Evolutionary conservation across 495 filamentous ascomycete genomes (phyloP), one percentile per base, ranked within the genome.

Genomic region (Hypoxylon trugodes): DNA sequence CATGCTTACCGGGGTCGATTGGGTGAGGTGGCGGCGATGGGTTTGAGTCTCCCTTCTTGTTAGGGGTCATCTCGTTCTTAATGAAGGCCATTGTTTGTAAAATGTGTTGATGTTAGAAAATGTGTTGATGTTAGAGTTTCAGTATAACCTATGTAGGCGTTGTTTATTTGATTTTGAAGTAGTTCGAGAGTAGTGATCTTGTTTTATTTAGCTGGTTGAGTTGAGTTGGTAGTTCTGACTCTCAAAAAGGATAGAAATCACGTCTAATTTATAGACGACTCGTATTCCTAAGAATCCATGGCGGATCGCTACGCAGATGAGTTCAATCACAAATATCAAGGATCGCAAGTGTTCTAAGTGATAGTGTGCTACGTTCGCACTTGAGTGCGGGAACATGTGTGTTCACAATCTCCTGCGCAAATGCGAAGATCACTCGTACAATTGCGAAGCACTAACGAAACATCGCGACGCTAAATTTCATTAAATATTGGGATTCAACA

Each of bases 1-100:
- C 15, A 25, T 43, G 59, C 48, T 0, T 33, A 65, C 61, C 4
- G n/a, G 61, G 61, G 13, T 65, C 61, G 16, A 63, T 46, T 24
- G 59, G 60, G 0, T 57, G 46, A 3, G 52, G 37, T 10, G 26
- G 32, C 18, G 18, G 18, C 5, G 13, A 16, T 0, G n/a, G 4
- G 18, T 47, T 25, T 10, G 12, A 2, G 10, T 52, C 21, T n/a
- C 18, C 8, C 9, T 13, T 41, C 5, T 42, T 21, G 38, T 22
- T 42, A 9, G 15, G 15, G 10, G 30, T 5, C n/a, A 28, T n/a
- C 1, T 9, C 24, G 36, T 48, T 15, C 21, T 52, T 41, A 0
- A 5, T 4, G 9, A 28, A 35, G 13, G 10, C 10, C 33, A 54
- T 54, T 41, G 4, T 26, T 1, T 13, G 6, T 61, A 3, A 6